Conservation (phyloP, 768 basidiomycete species). For the Vishniacozyma victoriae region DNA sequence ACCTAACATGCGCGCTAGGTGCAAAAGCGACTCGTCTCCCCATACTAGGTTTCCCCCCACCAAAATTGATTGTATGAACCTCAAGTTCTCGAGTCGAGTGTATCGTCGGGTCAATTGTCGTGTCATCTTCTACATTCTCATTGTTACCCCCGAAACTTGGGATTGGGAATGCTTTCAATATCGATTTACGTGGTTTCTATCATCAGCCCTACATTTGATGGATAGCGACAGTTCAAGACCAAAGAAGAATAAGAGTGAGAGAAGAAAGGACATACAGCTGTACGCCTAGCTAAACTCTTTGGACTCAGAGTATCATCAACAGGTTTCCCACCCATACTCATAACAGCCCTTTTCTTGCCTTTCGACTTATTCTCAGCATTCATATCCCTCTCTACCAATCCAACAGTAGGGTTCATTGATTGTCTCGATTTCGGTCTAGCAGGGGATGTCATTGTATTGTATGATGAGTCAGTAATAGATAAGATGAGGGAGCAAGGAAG, state of each 20-base stretch:
- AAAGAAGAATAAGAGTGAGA: background rate
- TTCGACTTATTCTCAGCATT: slow-evolving; percentile 7
- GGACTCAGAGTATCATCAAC: slow-evolving; percentile 17
- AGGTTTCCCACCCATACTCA: slow-evolving; percentile 15
- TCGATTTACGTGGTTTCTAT: slow-evolving; percentile 43
- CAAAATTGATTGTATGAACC: slow-evolving; percentile 33
- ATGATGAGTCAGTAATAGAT: too few species aligned
- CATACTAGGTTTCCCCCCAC: slow-evolving; percentile 7
- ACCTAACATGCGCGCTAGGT: slow-evolving; percentile 37
- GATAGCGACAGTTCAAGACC: background rate
- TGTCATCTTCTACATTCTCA: slow-evolving; percentile 8
- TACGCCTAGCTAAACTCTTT: slow-evolving; percentile 20
- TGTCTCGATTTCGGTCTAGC: too few species aligned
- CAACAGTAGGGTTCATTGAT: too few species aligned
- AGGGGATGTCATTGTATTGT: too few species aligned
- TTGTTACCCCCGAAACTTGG: too few species aligned
- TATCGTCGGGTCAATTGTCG: slow-evolving; percentile 16
- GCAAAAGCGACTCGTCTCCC: slow-evolving; percentile 43
- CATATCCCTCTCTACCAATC: too few species aligned
- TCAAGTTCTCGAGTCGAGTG: slow-evolving; percentile 6
- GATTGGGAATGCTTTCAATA: slow-evolving; percentile 30
- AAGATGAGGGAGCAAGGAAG: too few species aligned
- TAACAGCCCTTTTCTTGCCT: slow-evolving; percentile 11
- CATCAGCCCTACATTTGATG: background rate
- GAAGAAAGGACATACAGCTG: slow-evolving; percentile 10